Percentiles rank a stretch among this genome's conserved stretches.
These are phyloP conservation scores for Cryptosporidium ubiquitum DNA, from an alignment of 169 alveolate species.

Conservation along the genomic window DNA sequence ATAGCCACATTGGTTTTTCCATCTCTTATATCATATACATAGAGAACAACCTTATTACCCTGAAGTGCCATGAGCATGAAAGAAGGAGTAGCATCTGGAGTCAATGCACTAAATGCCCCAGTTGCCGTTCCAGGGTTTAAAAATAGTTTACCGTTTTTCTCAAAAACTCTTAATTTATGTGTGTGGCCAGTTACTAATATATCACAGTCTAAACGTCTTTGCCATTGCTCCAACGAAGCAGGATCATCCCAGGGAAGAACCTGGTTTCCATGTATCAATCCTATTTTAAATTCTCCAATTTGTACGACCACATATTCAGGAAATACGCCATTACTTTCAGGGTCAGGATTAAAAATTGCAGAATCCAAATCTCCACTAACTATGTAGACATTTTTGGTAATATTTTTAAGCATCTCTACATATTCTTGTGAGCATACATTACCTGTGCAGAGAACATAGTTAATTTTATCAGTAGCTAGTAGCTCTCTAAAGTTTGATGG, in stretches of 20 bases:
- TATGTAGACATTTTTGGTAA: slow-evolving; percentile 88
- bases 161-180: slow-evolving; percentile 85
- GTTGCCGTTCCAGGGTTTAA: slow-evolving; percentile 94
- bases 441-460: slow-evolving; percentile 88
- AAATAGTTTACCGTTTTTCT: slow-evolving; percentile 88
- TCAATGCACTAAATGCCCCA: slow-evolving; percentile 88
- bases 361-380: slow-evolving; percentile 93
- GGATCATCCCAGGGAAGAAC: slow-evolving; percentile 94
- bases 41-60: slow-evolving; percentile 81
- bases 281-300: slow-evolving; percentile 92
- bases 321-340: slow-evolving; percentile 73
- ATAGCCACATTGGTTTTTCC: slow-evolving; percentile 83
- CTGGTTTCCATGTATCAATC: slow-evolving; percentile 94
- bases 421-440: slow-evolving; percentile 88
- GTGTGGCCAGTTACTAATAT: slow-evolving; percentile 91
- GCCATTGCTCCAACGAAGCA: slow-evolving; percentile 87
- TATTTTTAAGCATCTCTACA: slow-evolving; percentile 88
- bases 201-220: slow-evolving; percentile 90
- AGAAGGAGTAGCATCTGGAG: slow-evolving; percentile 77
- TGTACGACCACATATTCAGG: slow-evolving; percentile 90
- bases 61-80: slow-evolving; percentile 83
- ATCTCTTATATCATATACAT: slow-evolving; percentile 81
- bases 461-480: slow-evolving; percentile 87
- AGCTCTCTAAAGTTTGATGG: slow-evolving; percentile 91
- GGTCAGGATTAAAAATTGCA: slow-evolving; percentile 70